Evolutionary conservation across 768 basidiomycete genomes (phyloP).

Genomic region (Leucocoprinus sp.): DNA sequence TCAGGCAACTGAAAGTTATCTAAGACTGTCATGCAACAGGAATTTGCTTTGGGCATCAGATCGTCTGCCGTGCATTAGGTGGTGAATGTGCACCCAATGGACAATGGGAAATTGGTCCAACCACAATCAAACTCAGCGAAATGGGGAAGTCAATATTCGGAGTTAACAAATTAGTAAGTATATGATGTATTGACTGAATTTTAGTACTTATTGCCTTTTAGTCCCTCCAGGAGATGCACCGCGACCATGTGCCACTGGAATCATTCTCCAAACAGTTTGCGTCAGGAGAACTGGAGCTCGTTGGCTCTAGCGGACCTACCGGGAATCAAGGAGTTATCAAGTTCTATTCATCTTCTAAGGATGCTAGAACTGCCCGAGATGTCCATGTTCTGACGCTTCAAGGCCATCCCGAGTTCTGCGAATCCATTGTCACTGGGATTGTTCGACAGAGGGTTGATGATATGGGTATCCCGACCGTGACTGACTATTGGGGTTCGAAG

Average conservation of each 20-base stretch:
- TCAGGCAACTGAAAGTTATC: constrained; percentile 2
- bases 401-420: constrained; percentile 87
- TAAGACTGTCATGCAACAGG: constrained; percentile 29
- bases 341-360: constrained; percentile 20
- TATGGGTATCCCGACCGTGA: constrained; percentile 34
- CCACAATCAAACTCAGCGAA: constrained; percentile 56
- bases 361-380: constrained; percentile 19
- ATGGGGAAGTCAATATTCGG: constrained; percentile 66
- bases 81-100: constrained; percentile 58
- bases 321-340: constrained; percentile 69
- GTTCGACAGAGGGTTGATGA: constrained; percentile 41
- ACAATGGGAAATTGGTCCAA: constrained; percentile 83
- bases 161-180: constrained; percentile 25
- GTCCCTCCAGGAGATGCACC: constrained; percentile 83
- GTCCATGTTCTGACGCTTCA: constrained; percentile 78
- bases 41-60: constrained; percentile 88
- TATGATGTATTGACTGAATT: background rate
- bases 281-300: constrained; percentile 36
- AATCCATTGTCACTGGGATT: constrained; percentile 46
- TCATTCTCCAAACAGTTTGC: constrained; percentile 27
- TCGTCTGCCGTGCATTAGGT: constrained; percentile 65
- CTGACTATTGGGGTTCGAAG: constrained; percentile 9
- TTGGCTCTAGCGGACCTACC: constrained; percentile 52
- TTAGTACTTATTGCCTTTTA: constrained; percentile 19
- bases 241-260: constrained; percentile 67